phyloP scores from a whole-genome alignment of 768 basidiomycete species.

The Suillus variegatus region DNA sequence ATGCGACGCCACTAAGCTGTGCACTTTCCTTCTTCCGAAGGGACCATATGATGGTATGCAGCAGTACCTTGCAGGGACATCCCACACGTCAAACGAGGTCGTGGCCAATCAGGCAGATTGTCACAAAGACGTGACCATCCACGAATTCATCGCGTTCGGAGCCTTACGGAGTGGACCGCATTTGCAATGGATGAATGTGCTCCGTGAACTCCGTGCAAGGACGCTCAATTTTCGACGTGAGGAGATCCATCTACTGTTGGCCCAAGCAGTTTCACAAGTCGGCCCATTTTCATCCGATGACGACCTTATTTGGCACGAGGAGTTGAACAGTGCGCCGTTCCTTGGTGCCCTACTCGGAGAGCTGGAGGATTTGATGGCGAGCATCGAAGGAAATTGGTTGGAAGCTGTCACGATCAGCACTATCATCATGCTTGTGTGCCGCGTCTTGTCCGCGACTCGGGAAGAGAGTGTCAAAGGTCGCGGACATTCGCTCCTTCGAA shows the following conservation, averaged over 20 bases:
- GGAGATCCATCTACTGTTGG: constrained; percentile 44
- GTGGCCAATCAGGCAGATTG: constrained; percentile 46
- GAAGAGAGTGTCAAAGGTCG: constrained; percentile 14
- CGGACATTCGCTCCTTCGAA: constrained; percentile 30
- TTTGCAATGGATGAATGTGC: constrained; percentile 54
- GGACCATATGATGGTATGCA: constrained; percentile 38
- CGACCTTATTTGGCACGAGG: constrained; percentile 41
- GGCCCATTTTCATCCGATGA: constrained; percentile 28
- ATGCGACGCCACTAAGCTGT: constrained; percentile 17
- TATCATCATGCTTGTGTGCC: constrained; percentile 34
- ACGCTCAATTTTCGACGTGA: constrained; percentile 39
- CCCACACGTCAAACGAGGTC: constrained; percentile 43
- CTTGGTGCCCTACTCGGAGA: constrained; percentile 37
- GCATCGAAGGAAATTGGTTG: constrained; percentile 44
- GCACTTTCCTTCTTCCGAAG: constrained; percentile 34
- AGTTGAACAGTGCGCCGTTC: constrained; percentile 36
- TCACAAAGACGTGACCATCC: constrained; percentile 39
- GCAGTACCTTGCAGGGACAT: constrained; percentile 35
- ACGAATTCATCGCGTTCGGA: constrained; percentile 49
- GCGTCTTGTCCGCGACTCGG: constrained; percentile 34
- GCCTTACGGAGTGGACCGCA: constrained; percentile 44
- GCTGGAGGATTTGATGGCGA: constrained; percentile 34
- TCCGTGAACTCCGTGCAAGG: constrained; percentile 41
- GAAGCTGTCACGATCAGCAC: constrained; percentile 34
- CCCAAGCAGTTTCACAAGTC: constrained; percentile 46